Percentiles rank a stretch among this genome's conserved stretches.
Evolutionary conservation across 148 eudicot species (phyloP).

Genomic region (Camellia japonica): DNA sequence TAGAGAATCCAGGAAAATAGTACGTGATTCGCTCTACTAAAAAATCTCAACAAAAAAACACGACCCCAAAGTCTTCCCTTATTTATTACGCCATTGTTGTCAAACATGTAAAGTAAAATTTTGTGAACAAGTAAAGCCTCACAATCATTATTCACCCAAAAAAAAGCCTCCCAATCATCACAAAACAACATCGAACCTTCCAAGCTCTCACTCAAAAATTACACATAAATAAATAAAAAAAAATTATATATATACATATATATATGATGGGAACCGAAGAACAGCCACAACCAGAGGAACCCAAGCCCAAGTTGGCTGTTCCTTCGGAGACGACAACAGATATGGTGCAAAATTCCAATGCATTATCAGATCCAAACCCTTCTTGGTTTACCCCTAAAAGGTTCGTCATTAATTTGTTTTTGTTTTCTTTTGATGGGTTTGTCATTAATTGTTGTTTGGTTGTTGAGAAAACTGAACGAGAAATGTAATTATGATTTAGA

Average conservation of each 20-base stretch:
- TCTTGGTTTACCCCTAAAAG: slow-evolving; percentile 87
- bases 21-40: no score
- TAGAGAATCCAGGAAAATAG: no score
- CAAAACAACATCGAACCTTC: not conserved
- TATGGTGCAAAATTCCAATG: slow-evolving; percentile 20
- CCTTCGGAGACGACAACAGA: slow-evolving; percentile 34
- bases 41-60: no score
- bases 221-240: not conserved
- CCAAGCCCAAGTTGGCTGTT: slow-evolving; percentile 26
- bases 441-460: slow-evolving; percentile 9
- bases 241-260: not conserved
- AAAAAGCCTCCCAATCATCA: no score
- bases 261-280: slow-evolving; percentile 27
- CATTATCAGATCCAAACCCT: slow-evolving; percentile 34
- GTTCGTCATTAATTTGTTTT: slow-evolving; percentile 21
- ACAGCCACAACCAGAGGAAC: slow-evolving; percentile 27
- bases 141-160: no score
- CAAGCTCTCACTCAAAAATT: not conserved
- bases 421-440: slow-evolving; percentile 75
- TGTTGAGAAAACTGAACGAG: not conserved
- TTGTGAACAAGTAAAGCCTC: no score
- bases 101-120: no score
- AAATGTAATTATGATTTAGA: not conserved
- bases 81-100: no score
- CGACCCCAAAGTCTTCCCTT: no score